A percentile compares a stretch with the other conserved stretches of the same genome.
phyloP scores from a whole-genome alignment of 805 yeast genomes.

The Barnettozyma californica region DNA sequence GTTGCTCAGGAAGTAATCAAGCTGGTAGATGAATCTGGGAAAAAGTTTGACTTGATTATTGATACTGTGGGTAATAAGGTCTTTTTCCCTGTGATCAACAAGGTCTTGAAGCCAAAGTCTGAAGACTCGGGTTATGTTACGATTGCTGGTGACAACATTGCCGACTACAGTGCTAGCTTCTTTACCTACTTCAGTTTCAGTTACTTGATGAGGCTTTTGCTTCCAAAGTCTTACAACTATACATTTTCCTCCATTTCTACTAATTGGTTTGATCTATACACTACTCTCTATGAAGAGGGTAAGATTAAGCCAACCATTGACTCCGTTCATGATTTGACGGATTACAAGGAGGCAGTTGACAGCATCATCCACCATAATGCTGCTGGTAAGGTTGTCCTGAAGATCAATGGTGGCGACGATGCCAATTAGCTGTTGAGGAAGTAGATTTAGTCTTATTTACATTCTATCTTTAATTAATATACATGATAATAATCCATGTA shows the following conservation, averaged over 20 bases:
- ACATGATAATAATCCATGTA: too few relatives aligned
- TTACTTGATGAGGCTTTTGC: constrained; percentile 11
- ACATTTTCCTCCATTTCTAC: constrained; percentile 10
- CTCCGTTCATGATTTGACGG: constrained; percentile 43
- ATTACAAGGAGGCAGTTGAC: constrained; percentile 46
- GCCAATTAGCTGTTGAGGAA: not conserved
- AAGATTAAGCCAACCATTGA: constrained; percentile 46
- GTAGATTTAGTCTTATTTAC: not conserved
- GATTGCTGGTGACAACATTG: constrained; percentile 50
- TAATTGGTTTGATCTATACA: constrained; percentile 28
- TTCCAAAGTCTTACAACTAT: constrained; percentile 26
- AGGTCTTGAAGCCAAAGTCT: constrained; percentile 40
- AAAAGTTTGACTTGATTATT: constrained; percentile 53
- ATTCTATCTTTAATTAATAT: too few relatives aligned
- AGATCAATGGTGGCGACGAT: constrained; percentile 1
- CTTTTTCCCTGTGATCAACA: constrained; percentile 37
- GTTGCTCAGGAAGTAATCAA: constrained; percentile 32
- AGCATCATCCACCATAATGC: constrained; percentile 42
- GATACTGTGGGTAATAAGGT: constrained; percentile 62
- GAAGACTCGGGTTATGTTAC: constrained; percentile 47
- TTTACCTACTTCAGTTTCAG: constrained; percentile 7
- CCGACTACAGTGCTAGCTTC: constrained; percentile 21
- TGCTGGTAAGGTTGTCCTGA: constrained; percentile 20
- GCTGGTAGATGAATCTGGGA: constrained; percentile 24
- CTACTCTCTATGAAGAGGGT: constrained; percentile 34